These are phyloP conservation scores for Oenanthe sinensis DNA, from an alignment of 129 eudicot species.

Conservation along the genomic window DNA sequence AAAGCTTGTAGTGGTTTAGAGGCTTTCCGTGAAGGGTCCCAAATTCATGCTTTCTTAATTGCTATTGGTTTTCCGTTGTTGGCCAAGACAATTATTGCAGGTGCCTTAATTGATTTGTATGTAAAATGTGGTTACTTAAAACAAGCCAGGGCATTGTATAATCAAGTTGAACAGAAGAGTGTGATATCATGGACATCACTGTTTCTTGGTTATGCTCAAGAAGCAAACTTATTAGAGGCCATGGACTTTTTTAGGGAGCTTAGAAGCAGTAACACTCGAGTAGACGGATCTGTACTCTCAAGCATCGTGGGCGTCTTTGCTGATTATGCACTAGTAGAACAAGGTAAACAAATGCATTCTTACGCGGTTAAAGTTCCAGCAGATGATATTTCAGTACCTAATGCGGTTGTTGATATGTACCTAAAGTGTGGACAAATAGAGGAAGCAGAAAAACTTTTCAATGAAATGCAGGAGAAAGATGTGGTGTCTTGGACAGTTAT, in stretches of 20 bases:
- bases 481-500: constrained; percentile 55
- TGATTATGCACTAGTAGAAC: constrained; percentile 68
- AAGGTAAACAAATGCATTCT: constrained; percentile 72
- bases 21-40: constrained; percentile 40
- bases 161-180: constrained; percentile 40
- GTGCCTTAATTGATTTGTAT: constrained; percentile 68
- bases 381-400: constrained; percentile 49
- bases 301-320: constrained; percentile 70
- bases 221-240: constrained; percentile 40
- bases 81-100: constrained; percentile 37
- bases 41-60: constrained; percentile 55
- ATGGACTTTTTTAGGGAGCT: constrained; percentile 57
- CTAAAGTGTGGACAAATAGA: constrained; percentile 69
- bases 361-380: constrained; percentile 39
- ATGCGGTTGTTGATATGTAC: constrained; percentile 68
- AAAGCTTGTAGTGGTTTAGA: constrained; percentile 58
- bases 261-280: constrained; percentile 29
- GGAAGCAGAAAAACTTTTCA: constrained; percentile 47
- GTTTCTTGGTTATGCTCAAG: constrained; percentile 63
- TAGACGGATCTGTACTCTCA: constrained; percentile 59
- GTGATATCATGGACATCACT: constrained; percentile 63
- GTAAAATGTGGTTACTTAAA: constrained; percentile 54
- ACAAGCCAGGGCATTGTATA: constrained; percentile 47
- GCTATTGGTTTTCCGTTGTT: constrained; percentile 30
- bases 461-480: constrained; percentile 41